Percentiles rank a stretch among this genome's conserved stretches.
Evolutionary conservation across 768 basidiomycete genomes (phyloP).

Genomic region (Cystobasidium ongulense): DNA sequence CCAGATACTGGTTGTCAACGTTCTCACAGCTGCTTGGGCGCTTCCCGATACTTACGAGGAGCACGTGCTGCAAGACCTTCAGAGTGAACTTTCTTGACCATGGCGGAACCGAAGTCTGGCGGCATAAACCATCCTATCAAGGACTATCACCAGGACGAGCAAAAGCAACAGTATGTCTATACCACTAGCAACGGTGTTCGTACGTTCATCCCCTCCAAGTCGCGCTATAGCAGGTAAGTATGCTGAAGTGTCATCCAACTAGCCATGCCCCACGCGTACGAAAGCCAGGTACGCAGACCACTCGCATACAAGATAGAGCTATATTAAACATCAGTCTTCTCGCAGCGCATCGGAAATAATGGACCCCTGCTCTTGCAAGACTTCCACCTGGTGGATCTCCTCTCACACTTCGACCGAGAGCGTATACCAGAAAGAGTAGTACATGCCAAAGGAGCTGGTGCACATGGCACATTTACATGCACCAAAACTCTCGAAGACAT

Average conservation of each 20-base stretch:
- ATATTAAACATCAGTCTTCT: slow-evolving; percentile 35
- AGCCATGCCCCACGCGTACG: slow-evolving; percentile 30
- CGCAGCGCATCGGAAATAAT: slow-evolving; percentile 60
- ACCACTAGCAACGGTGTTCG: slow-evolving; percentile 21
- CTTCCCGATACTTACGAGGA: too few relatives aligned
- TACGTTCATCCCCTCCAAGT: neutral
- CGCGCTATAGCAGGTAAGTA: neutral
- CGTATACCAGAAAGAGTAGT: slow-evolving; percentile 53
- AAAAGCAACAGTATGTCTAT: neutral
- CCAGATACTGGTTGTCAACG: neutral
- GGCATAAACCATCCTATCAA: slow-evolving; percentile 11
- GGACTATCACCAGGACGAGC: slow-evolving; percentile 9
- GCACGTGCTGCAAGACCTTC: too few relatives aligned
- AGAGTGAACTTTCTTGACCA: too few relatives aligned
- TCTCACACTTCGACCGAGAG: slow-evolving; percentile 60
- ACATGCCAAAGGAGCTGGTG: slow-evolving; percentile 75
- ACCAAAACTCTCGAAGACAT: slow-evolving; percentile 47
- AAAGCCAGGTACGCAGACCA: neutral
- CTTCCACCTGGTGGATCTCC: slow-evolving; percentile 67
- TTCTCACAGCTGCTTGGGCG: neutral
- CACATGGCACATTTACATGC: slow-evolving; percentile 48
- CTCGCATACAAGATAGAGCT: neutral
- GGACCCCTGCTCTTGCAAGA: slow-evolving; percentile 79
- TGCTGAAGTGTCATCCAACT: neutral
- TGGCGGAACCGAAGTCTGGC: neutral